Percentiles rank a stretch among this genome's conserved stretches.
These are phyloP conservation scores for Nicotiana noctiflora DNA, from an alignment of 257 asterid genomes.

Conservation along the genomic window DNA sequence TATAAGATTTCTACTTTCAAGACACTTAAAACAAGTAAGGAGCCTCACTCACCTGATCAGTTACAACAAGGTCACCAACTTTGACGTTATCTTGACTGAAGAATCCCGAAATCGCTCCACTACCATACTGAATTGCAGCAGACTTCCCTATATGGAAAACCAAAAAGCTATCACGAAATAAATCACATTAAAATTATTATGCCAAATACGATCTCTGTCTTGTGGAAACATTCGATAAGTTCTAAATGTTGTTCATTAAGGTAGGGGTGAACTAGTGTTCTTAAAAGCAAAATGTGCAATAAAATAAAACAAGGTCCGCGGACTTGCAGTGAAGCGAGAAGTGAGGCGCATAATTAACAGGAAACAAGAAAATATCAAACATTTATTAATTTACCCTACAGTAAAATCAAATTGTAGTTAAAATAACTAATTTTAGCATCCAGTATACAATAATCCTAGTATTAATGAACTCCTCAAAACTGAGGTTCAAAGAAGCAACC, in stretches of 20 bases:
- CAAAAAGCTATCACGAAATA: neutral
- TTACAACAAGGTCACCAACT: slow-evolving; percentile 74
- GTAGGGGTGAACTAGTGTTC: neutral
- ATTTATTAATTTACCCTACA: too few species aligned
- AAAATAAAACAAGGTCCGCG: too few species aligned
- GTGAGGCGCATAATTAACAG: too few species aligned
- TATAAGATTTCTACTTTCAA: slow-evolving; percentile 7
- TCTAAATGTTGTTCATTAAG: neutral
- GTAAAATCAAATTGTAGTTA: too few species aligned
- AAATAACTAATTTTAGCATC: too few species aligned
- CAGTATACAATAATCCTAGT: too few species aligned
- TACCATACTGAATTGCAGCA: slow-evolving; percentile 89
- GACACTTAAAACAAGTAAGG: slow-evolving; percentile 1
- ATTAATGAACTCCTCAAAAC: too few species aligned
- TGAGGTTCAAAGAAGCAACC: too few species aligned
- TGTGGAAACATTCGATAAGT: neutral
- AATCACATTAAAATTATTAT: neutral
- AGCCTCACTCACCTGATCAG: slow-evolving; percentile 50
- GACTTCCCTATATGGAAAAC: slow-evolving; percentile 47
- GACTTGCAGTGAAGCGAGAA: too few species aligned
- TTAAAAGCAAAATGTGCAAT: too few species aligned
- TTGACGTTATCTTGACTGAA: slow-evolving; percentile 72
- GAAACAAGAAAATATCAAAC: too few species aligned
- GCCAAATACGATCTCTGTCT: too few species aligned
- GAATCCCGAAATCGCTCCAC: slow-evolving; percentile 93